These are phyloP conservation scores for Ganoderma sp. DNA, from an alignment of 1,284 basidiomycete species.

Conservation along the genomic window DNA sequence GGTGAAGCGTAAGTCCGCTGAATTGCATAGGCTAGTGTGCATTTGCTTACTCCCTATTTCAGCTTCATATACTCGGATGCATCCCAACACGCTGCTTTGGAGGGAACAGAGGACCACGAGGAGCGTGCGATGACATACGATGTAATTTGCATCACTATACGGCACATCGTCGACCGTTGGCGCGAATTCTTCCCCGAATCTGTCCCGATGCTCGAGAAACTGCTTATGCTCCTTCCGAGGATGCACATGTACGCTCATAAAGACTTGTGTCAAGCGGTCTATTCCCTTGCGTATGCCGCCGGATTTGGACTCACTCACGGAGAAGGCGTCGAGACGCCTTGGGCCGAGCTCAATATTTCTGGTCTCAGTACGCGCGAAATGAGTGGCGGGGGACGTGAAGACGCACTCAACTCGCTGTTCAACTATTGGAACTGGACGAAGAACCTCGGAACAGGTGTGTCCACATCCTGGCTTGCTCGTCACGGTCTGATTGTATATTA, in stretches of 20 bases:
- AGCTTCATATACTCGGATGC: not conserved
- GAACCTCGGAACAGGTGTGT: too few relatives aligned
- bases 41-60: not conserved
- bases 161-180: not conserved
- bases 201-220: not conserved
- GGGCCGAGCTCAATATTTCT: slow-evolving; percentile 8
- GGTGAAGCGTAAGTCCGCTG: slow-evolving; percentile 14
- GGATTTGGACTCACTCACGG: slow-evolving; percentile 8
- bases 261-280: slow-evolving; percentile 14
- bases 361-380: slow-evolving; percentile 11
- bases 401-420: slow-evolving; percentile 3
- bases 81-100: not conserved
- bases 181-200: slow-evolving; percentile 2
- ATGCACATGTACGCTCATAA: slow-evolving; percentile 15
- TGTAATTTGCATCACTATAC: not conserved
- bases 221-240: not conserved
- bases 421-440: slow-evolving; percentile 15
- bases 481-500: too few relatives aligned
- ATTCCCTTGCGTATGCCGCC: not conserved
- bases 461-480: too few relatives aligned
- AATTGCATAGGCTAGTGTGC: too few relatives aligned
- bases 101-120: too few relatives aligned
- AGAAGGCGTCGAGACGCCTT: slow-evolving; percentile 14
- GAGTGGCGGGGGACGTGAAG: not conserved
- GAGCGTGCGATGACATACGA: too few relatives aligned